Evolutionary conservation across 2,329 filamentous ascomycete genomes (phyloP).

Genomic region (Fusarium continuum): DNA sequence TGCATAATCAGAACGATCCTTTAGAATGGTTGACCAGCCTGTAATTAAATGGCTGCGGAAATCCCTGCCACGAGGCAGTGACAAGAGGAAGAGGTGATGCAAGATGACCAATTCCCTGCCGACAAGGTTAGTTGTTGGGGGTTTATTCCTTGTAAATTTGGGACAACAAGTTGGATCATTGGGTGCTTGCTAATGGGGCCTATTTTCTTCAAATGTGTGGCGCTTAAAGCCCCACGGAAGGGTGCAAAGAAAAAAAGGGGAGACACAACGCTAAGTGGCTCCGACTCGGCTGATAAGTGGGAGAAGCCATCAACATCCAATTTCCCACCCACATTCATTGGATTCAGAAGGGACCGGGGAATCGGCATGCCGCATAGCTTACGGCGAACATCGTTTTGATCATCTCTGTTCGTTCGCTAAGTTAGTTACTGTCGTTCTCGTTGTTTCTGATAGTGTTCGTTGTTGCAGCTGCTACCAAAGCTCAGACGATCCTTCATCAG

Average conservation of each 20-base stretch:
- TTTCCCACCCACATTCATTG: conserved; percentile 40
- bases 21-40: conserved; percentile 15
- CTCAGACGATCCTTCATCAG: conserved; percentile 2
- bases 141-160: conserved; percentile 8
- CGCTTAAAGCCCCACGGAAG: conserved; percentile 21
- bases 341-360: conserved; percentile 31
- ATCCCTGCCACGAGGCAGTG: conserved; percentile 8
- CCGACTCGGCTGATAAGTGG: conserved; percentile 35
- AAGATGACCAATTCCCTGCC: conserved; percentile 6
- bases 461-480: conserved; percentile 5
- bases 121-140: conserved; percentile 10
- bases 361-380: conserved; percentile 30
- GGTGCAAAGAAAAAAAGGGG: conserved; percentile 32
- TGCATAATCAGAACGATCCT: background rate
- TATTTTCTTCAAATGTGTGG: conserved; percentile 29
- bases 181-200: background rate
- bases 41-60: conserved; percentile 24
- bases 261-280: conserved; percentile 37
- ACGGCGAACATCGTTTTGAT: conserved; percentile 6
- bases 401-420: conserved; percentile 10
- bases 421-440: conserved; percentile 7
- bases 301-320: conserved; percentile 44
- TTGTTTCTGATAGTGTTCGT: conserved; percentile 8
- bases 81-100: conserved; percentile 17
- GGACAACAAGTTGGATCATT: conserved; percentile 7